phyloP scores from a whole-genome alignment of 164 flowering plant species.

The Piper betle region DNA sequence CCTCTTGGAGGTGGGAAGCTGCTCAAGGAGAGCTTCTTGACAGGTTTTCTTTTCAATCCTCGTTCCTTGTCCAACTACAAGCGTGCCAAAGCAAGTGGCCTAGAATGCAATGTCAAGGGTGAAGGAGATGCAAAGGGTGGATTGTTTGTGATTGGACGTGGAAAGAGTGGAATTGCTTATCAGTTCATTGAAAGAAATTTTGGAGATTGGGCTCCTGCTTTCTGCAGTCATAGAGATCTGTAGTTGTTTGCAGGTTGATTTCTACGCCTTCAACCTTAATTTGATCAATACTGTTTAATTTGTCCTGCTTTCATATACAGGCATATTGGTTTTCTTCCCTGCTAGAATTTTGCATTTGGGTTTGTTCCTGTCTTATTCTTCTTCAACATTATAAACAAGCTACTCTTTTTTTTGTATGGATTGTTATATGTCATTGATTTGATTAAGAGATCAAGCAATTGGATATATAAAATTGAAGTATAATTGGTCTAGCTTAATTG shows the following conservation, averaged over 20 bases:
- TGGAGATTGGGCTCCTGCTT: slow-evolving; percentile 71
- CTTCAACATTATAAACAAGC: too few relatives aligned
- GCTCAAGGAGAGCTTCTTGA: slow-evolving; percentile 55
- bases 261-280: not conserved
- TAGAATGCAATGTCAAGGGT: slow-evolving; percentile 42
- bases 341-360: too few relatives aligned
- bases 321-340: not conserved
- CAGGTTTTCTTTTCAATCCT: slow-evolving; percentile 61
- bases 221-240: slow-evolving; percentile 57
- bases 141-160: slow-evolving; percentile 51
- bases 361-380: too few relatives aligned
- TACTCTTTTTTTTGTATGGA: too few relatives aligned
- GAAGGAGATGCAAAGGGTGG: slow-evolving; percentile 80
- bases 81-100: slow-evolving; percentile 57
- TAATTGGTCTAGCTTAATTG: too few relatives aligned
- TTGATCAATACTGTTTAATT: too few relatives aligned
- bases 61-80: slow-evolving; percentile 60
- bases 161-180: slow-evolving; percentile 62
- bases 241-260: slow-evolving; percentile 34
- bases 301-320: not conserved
- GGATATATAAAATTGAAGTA: too few relatives aligned
- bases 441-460: too few relatives aligned
- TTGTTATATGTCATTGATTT: too few relatives aligned
- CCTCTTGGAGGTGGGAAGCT: slow-evolving; percentile 76
- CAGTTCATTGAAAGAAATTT: slow-evolving; percentile 77